Evolutionary conservation across 129 eudicot species (phyloP).

Genomic region (Apium graveolens): DNA sequence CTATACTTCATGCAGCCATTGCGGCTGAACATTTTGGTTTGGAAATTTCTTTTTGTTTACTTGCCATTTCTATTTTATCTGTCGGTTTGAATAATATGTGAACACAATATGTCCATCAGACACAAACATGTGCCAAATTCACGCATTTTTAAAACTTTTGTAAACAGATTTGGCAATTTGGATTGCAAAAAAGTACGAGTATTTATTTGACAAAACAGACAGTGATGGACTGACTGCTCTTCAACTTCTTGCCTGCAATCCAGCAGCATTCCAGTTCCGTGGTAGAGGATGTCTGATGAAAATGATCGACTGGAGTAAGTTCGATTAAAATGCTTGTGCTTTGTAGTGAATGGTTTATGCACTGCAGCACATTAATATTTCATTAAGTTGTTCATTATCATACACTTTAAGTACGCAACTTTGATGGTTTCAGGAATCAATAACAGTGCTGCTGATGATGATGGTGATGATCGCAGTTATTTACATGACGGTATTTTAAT

Average conservation of each 20-base stretch:
- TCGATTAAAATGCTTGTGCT: background rate
- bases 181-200: constrained; percentile 22
- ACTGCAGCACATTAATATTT: background rate
- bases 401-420: background rate
- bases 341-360: background rate
- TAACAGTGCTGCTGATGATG: background rate
- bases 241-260: background rate
- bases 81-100: no score
- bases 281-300: background rate
- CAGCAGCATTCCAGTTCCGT: background rate
- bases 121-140: no score
- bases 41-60: background rate
- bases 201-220: constrained; percentile 19
- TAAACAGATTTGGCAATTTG: constrained; percentile 27
- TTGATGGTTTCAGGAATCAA: background rate
- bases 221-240: constrained; percentile 34
- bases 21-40: background rate
- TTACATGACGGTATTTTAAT: background rate
- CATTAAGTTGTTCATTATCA: background rate
- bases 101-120: no score
- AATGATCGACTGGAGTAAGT: constrained; percentile 8
- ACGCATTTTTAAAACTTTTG: background rate
- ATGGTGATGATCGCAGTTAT: background rate
- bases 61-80: background rate
- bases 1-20: constrained; percentile 8